A percentile compares a stretch with the other conserved stretches of the same genome.
phyloP scores from a whole-genome alignment of 805 yeast species.

The Starmerella vaccinii region DNA sequence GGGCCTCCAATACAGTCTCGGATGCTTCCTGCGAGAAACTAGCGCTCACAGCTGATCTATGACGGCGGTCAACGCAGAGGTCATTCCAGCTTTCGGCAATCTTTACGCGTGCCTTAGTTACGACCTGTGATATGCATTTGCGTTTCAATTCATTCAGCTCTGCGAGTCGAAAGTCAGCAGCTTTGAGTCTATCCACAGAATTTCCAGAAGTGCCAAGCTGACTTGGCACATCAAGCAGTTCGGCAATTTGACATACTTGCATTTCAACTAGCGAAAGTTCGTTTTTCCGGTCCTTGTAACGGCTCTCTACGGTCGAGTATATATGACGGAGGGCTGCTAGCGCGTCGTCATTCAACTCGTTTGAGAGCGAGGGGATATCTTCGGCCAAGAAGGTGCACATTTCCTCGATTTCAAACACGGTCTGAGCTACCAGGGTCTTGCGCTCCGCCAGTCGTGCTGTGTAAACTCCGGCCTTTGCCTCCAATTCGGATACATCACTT shows the following conservation, averaged over 20 bases:
- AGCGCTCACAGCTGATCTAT: background rate
- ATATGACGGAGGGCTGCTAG: background rate
- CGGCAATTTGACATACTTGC: background rate
- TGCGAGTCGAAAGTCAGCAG: background rate
- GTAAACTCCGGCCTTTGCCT: background rate
- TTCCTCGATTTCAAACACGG: background rate
- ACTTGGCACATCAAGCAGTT: background rate
- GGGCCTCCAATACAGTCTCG: constrained; percentile 29
- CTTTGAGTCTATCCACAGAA: background rate
- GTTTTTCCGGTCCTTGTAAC: background rate
- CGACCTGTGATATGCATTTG: background rate
- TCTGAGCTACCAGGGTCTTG: background rate
- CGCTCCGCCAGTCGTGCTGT: background rate
- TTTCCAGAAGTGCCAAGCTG: background rate
- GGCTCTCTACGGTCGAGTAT: background rate
- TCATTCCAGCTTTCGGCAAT: constrained; percentile 10
- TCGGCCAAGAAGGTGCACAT: background rate
- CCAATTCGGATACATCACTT: background rate
- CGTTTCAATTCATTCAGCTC: constrained; percentile 6
- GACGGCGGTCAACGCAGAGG: constrained; percentile 4
- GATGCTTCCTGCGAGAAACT: background rate
- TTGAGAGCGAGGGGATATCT: background rate
- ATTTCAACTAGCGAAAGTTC: background rate
- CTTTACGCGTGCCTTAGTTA: background rate
- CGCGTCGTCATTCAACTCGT: background rate